Base-by-base conservation (phyloP, 106 monocot species). In the Alisma plantagoaquatica region DNA sequence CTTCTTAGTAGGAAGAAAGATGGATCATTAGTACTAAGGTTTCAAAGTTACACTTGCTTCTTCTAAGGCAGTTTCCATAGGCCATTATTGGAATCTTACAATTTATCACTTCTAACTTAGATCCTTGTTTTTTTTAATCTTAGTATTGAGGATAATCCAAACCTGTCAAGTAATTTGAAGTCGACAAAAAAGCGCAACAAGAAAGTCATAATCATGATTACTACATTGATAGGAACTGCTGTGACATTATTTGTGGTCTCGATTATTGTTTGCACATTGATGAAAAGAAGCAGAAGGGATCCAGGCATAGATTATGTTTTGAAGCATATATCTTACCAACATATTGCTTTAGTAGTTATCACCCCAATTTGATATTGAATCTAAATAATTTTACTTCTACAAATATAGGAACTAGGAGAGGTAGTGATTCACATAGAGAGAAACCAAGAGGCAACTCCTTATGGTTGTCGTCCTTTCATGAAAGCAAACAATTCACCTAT, bases 401-500 rank as follows among this genome's bases (percentile, higher is more conserved):
- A n/a, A n/a, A n/a, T n/a, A n/a, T n/a, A n/a, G n/a, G n/a, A n/a
- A n/a, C n/a, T n/a, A n/a, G n/a, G n/a, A n/a, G n/a, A n/a, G n/a
- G n/a, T n/a, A n/a, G n/a, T n/a, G n/a, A n/a, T n/a, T n/a, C n/a
- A n/a, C n/a, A n/a, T n/a, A n/a, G n/a, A n/a, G 11, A 49, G 16
- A 22, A 25, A 49, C 23, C 2, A 11, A 4, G 23, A 24, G 9
- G 19, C 22, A 11, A 22, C 26, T 49, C 12, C 23, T 49, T n/a
- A n/a, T n/a, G n/a, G 20, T 19, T 19, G 21, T 0, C 23, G 3
- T 49, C 49, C 26, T 49, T 19, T 14, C 23, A 51, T 51, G 51
- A 51, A 29, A 28, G 23, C 21, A 51, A 51, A 51, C 21, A 51
- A 27, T 25, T 51, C 51, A 51, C 11, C 4, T 29, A 24, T 29